phyloP scores from a whole-genome alignment of 2,329 filamentous ascomycete genomes.

The Ambrosiella cleistominuta region DNA sequence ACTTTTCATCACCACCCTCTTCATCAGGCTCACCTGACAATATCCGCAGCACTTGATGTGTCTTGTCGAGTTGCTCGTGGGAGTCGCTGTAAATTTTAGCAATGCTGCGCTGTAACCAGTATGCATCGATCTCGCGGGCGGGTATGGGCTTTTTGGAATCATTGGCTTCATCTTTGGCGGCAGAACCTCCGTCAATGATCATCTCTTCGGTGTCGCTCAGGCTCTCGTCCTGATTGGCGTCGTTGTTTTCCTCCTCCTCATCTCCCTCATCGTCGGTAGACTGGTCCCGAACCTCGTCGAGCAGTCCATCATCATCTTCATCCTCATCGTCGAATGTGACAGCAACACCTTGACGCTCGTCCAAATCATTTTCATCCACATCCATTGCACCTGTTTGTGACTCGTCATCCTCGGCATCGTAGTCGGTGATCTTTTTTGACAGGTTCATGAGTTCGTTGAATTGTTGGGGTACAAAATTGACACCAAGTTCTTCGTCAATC shows the following conservation, averaged over 20 bases:
- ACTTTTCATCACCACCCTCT: conserved; percentile 60
- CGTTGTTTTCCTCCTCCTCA: conserved; percentile 35
- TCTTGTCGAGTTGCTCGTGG: conserved; percentile 86
- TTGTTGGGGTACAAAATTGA: conserved; percentile 64
- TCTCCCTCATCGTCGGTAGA: conserved; percentile 66
- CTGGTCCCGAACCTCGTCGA: conserved; percentile 77
- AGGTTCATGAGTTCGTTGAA: conserved; percentile 95
- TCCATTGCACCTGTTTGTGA: conserved; percentile 12
- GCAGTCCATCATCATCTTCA: conserved; percentile 59
- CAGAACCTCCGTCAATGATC: conserved; percentile 56
- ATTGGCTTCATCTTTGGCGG: conserved; percentile 24
- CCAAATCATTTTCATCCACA: conserved; percentile 56
- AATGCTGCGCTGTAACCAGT: conserved; percentile 90
- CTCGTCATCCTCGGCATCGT: conserved; percentile 85
- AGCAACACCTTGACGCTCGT: conserved; percentile 89
- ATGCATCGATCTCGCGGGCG: conserved; percentile 86
- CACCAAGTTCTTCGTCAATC: conserved; percentile 82
- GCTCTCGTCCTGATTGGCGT: conserved; percentile 23
- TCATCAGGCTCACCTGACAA: conserved; percentile 58
- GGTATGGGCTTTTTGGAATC: conserved; percentile 48
- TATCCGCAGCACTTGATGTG: conserved; percentile 64
- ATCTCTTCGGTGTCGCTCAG: conserved; percentile 55
- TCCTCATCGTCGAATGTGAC: conserved; percentile 91
- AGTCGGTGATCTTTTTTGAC: conserved; percentile 97
- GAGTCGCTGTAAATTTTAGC: conserved; percentile 77